Evolutionary conservation across 129 eudicot species (phyloP), one percentile per base, ranked within the genome.

Genomic region (Arctium minus): DNA sequence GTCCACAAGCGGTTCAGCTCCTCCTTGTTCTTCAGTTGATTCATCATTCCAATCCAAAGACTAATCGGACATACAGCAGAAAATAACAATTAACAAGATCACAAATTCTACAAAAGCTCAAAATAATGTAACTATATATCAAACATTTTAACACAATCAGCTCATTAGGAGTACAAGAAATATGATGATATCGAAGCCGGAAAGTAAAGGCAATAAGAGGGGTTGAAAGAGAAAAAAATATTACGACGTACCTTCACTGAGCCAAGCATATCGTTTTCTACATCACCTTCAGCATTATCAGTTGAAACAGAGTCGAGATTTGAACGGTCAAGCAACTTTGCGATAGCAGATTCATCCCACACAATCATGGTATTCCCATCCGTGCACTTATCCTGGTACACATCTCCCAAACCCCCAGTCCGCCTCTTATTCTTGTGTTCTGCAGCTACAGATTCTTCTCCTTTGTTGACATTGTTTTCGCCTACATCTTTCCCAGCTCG

Each of bases 251-350:
- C 99, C 99, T 96, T 96, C 10, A 96, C 99, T 12, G 99, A 96
- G 35, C 99, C 99, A 80, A 93, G 99, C 99, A 96, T 96, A 85
- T 93, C 95, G 65, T 86, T 93, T 85, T 96, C 99, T 10, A 60
- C 15, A 86, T 93, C 99, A 46, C 82, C 92, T 82, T 96, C 99
- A 79, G 79, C 86, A 86, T 90, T 92, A 44, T 91, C 97, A 8
- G 92, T 83, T 13, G 89, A 91, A 72, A 79, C 86, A 46, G 90
- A 77, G 36, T 90, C 92, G 70, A 92, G 65, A 71, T 85, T 88
- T 72, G 99, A 91, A 27, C 99, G 99, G 74, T 96, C 99, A 73
- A 96, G 98, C 91, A 96, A 84, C 84, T 96, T 93, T 65, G 76
- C 5, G 72, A 96, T 88, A 17, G 99, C 96, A 48, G 85, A 82